Conservation (phyloP, 306 rosid species). For the Acacia confusa region DNA sequence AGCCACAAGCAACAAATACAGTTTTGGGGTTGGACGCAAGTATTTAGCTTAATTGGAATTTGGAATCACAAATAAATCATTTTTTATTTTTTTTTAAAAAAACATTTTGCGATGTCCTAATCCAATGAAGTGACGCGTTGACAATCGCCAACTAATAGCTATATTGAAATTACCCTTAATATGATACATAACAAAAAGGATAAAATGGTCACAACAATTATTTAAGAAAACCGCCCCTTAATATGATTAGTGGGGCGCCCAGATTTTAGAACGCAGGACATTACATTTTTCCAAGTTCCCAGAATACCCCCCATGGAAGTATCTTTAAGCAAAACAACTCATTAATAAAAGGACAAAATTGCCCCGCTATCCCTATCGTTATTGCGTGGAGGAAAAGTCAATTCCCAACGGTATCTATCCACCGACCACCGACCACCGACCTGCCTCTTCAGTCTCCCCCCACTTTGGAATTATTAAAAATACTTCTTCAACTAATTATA, state of each 20-base stretch:
- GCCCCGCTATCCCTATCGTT: conserved; percentile 39
- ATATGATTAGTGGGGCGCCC: conserved; percentile 32
- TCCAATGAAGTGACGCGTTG: not conserved
- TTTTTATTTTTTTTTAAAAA: not conserved
- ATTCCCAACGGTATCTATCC: conserved; percentile 80
- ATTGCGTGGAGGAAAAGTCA: conserved; percentile 74
- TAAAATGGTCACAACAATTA: not conserved
- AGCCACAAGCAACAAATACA: not conserved
- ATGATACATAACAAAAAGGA: conserved; percentile 23
- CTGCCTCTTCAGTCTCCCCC: conserved; percentile 48
- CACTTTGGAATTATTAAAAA: conserved; percentile 37
- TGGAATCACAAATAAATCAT: conserved; percentile 6
- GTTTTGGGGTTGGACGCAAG: not conserved
- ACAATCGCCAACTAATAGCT: not conserved
- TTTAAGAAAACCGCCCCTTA: conserved; percentile 38
- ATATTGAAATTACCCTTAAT: not conserved
- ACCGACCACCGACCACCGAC: conserved; percentile 97
- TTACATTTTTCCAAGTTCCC: not conserved
- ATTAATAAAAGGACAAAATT: conserved; percentile 35
- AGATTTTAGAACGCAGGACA: conserved; percentile 38
- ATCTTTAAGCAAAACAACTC: not conserved
- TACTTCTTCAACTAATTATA: conserved; percentile 19
- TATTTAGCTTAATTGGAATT: not conserved
- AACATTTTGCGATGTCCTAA: not conserved
- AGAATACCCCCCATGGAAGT: conserved; percentile 10